Base-by-base conservation (phyloP, 2,329 filamentous ascomycete species). In the Cryoendolithus antarcticus region DNA sequence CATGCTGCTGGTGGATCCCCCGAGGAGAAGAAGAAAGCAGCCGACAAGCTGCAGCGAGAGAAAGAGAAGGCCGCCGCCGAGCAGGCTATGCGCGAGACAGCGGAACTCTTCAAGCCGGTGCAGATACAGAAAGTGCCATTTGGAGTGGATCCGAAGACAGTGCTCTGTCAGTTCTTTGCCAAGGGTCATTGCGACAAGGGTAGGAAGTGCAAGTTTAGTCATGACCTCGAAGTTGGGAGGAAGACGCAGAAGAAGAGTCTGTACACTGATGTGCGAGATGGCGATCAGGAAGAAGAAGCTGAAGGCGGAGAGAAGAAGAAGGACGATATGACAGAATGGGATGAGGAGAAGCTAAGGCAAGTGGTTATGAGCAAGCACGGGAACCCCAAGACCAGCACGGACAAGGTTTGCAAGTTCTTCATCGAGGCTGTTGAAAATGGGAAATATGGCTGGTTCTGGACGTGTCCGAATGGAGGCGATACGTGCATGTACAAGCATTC, bases 401-500 rank as follows among this genome's bases (percentile, higher is more conserved):
- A 98, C 60, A 98, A 96, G 66, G 91, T 98, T 50, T 98, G 91
- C 84, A 98, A 96, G 65, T 94, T 69, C 70, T 98, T 98, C 61
- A 91, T 96, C 59, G 80, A 88, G 51, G 91, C 91, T 19, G 91
- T 98, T 46, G 91, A 98, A 65, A 91, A 98, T 58, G 84, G 86
- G 55, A 98, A 96, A 65, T 98, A 98, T 56, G 91, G 91, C 46
- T 98, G 91, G 91, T 96, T 98, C 66, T 98, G 91, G 91, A 72
- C 78, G 43, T 98, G 91, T 73, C 91, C 91, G 34, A 96, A 96
- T 57, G 88, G 86, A 48, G 89, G 84, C 47, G 82, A 98, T 59
- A 85, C 94, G 64, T 98, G 91, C 82, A 96, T 91, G 81, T 98
- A 98, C 61, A 88, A 83, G 65, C 91, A 98, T 63, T 86, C 83